Percentiles rank a stretch among this genome's conserved stretches.
Conservation (phyloP, 768 basidiomycete species). For the Lentinula guzmanii region DNA sequence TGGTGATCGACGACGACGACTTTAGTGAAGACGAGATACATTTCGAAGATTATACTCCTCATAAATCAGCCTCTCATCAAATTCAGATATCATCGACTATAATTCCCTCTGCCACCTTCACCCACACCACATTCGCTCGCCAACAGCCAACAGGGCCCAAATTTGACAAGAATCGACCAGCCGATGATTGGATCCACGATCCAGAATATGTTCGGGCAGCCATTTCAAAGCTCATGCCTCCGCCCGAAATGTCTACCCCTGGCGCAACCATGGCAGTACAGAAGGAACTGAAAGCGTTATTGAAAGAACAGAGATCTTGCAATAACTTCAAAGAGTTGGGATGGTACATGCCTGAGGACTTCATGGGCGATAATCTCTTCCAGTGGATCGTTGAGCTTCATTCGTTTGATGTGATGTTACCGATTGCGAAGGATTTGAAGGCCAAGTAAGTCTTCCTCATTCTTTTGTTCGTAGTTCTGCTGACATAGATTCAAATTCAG, state of each 20-base stretch:
- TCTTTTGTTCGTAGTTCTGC: neutral
- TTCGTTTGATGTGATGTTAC: constrained; percentile 56
- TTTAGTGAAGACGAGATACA: constrained; percentile 8
- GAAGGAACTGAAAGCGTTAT: constrained; percentile 54
- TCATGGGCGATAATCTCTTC: constrained; percentile 62
- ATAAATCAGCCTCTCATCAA: neutral
- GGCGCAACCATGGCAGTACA: constrained; percentile 53
- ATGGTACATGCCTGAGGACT: constrained; percentile 67
- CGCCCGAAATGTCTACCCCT: constrained; percentile 50
- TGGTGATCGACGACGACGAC: constrained; percentile 14
- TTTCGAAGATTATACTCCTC: neutral
- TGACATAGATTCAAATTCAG: constrained; percentile 19
- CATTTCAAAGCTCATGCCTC: constrained; percentile 47
- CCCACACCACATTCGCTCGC: neutral
- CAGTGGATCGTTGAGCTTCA: constrained; percentile 74
- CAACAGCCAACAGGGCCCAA: neutral
- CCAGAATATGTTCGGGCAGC: constrained; percentile 38
- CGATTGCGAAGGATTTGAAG: constrained; percentile 57
- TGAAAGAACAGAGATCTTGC: constrained; percentile 50
- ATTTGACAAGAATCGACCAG: constrained; percentile 17
- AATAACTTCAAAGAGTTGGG: constrained; percentile 49
- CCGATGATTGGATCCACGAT: constrained; percentile 53
- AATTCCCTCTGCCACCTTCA: neutral
- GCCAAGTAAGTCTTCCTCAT: constrained; percentile 26
- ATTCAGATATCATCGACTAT: neutral